Base-by-base conservation (phyloP, 352 stramenopile genomes). In the Phytophthora meadii region DNA sequence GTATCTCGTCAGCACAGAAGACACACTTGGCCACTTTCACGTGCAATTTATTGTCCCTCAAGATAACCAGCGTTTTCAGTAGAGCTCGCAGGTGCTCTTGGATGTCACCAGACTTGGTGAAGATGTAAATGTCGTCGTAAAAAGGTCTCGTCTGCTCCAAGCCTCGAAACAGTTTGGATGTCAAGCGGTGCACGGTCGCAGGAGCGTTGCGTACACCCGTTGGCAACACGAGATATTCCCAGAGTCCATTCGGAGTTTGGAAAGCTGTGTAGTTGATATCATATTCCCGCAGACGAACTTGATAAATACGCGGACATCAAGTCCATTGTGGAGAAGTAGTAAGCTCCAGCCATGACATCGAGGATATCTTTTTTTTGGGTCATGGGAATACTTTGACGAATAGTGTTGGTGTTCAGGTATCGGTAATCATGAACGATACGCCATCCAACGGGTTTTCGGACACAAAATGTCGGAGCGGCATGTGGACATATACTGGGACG, bases 231-330 rank as follows among this genome's bases (percentile, higher is more conserved):
- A 1, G 27, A 30, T 30, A 30, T 6, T 30, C 27, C 27, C 0
- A 7, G 27, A 30, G 27, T 6, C 27, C 27, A 6, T 30, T 30
- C 5, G 27, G 27, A 4, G 27, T 1, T 6, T 30, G 27, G 27
- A 30, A 30, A 4, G 27, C 27, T 30, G 27, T 30, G 27, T 7
- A 30, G 0, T 34, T 34, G 28, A 34, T 34, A 10, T 34, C 28
- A 11, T 34, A 3, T 10, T 17, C n/a, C 1, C 37, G 42, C 65
- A 76, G 72, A 15, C 47, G 47, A 2, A 73, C 61, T 58, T 76
- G 60, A 28, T 70, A n/a, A 76, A 46, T 57, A 75, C 6, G 36
- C 60, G 0, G 37, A 59, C 37, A 62, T 58, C 36, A 70, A 45
- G 47, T 76, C 62, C 44, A 76, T 69, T 5, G 46, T 54, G 1